These are phyloP conservation scores for Andrographis paniculata DNA, from an alignment of 305 asterid species.

Conservation along the genomic window DNA sequence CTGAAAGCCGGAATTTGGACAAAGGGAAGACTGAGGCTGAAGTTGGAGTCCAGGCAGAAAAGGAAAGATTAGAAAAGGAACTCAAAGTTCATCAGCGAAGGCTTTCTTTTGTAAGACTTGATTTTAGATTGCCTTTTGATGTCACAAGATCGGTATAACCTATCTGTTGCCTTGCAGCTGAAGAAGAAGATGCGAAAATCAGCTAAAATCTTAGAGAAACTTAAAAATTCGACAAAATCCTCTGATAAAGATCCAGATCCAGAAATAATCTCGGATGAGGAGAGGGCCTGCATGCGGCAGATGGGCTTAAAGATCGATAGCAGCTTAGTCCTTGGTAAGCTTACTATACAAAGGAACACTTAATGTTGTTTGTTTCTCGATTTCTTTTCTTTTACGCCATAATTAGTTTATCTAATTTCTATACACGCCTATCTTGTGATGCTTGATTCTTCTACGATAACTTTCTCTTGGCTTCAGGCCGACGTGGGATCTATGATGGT, in stretches of 20 bases:
- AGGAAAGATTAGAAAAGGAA: slow-evolving; percentile 57
- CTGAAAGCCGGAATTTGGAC: slow-evolving; percentile 27
- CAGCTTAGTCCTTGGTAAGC: slow-evolving; percentile 81
- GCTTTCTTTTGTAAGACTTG: slow-evolving; percentile 46
- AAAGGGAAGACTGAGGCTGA: slow-evolving; percentile 33
- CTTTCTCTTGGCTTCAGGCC: slow-evolving; percentile 49
- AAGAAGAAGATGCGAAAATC: slow-evolving; percentile 71
- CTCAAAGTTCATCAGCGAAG: slow-evolving; percentile 51
- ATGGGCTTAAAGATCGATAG: slow-evolving; percentile 59
- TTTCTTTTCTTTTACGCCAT: neutral
- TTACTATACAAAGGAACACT: neutral
- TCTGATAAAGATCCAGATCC: slow-evolving; percentile 51
- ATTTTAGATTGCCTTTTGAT: slow-evolving; percentile 17
- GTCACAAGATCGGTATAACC: slow-evolving; percentile 14
- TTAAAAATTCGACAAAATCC: slow-evolving; percentile 38
- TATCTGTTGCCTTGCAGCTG: slow-evolving; percentile 50
- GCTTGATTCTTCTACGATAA: neutral
- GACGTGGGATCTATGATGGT: slow-evolving; percentile 93
- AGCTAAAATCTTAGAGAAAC: slow-evolving; percentile 35
- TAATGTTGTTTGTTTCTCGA: neutral
- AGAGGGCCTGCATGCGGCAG: slow-evolving; percentile 56
- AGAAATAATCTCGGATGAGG: slow-evolving; percentile 74
- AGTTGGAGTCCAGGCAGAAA: slow-evolving; percentile 54
- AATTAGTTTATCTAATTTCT: neutral
- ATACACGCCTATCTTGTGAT: neutral